Evolutionary conservation across 2,329 filamentous ascomycete genomes (phyloP), one percentile per base, ranked within the genome.

Genomic region (Xylaria sp.): DNA sequence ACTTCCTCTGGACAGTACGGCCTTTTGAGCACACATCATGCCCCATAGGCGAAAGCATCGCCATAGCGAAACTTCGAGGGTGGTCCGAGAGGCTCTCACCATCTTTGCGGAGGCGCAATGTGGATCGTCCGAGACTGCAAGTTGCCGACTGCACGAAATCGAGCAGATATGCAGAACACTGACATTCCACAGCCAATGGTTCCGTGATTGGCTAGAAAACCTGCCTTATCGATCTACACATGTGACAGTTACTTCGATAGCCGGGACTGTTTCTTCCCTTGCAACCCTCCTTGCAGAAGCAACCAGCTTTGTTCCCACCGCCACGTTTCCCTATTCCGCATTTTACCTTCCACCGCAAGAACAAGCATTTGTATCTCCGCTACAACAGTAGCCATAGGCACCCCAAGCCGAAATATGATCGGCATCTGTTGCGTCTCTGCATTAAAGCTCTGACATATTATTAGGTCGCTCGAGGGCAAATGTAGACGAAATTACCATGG

Each of bases 61-160:
- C 40, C 54, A 37, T 21, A 45, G 21, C 21, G 46, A 43, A 35
- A 21, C 42, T 23, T 12, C 28, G 17, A 21, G 6, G 28, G 9
- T 17, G 17, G 17, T 14, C 14, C 21, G 17, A n/a, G 31, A 47
- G 51, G 25, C 40, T 25, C 5, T 42, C 49, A 38, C 38, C 23
- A 47, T 38, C 17, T n/a, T n/a, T n/a, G 15, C 25, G 35, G 21
- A 57, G n/a, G n/a, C n/a, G 40, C 52, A 38, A 50, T 17, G 49
- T 42, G 52, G 52, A 60, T 60, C 51, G 43, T 38, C 35, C 47
- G 33, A 56, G 28, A 31, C 51, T 62, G 60, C 55, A 57, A 45
- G 59, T 25, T 51, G 51, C 57, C 54, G 49, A 40, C 63, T 60
- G 60, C 60, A 63, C 46, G 42, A 62, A 52, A 49, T 63, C 60